Base-by-base conservation (phyloP, 768 basidiomycete genomes). In the Ramaria rubella region DNA sequence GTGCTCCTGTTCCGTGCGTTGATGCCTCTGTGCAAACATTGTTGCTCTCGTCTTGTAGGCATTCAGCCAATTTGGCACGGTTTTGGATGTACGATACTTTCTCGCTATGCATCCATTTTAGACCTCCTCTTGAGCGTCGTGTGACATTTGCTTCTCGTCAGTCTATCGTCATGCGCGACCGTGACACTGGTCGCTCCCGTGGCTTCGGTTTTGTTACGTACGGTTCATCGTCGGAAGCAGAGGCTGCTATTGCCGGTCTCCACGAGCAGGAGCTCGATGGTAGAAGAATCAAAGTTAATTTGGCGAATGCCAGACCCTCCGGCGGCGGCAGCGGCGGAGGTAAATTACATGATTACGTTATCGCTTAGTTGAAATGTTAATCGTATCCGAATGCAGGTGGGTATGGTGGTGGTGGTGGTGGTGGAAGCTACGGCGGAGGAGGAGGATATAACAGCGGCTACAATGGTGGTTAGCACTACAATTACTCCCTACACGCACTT, bases 121-220 rank as follows among this genome's bases (percentile, higher is more conserved):
- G 46, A 48, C 46, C 46, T 48, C 46, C 46, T 60, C 62, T 57
- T 52, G 38, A 48, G 46, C 23, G 46, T 48, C 46, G 21, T 61
- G 64, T 61, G 64, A 58, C 52, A 33, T 52, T 31, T 61, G 44
- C 56, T 44, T 57, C 51, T 52, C 44, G 69, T 73, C 73, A 96
- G 92, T 89, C 88, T 64, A 93, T 95, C 75, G 93, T 95, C 71
- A 95, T 95, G 94, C 88, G 91, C 76, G 94, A 98, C 76, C 91
- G 94, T 69, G 95, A 96, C 69, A 97, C 95, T 62, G 90, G 91
- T 59, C 91, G 94, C 68, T 95, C 92, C 61, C 87, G 94, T 69
- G 94, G 94, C 67, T 97, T 97, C 71, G 94, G 94, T 60, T 97
- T 97, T 74, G 94, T 97, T 60, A 94, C 90, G 54, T 94, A 76